Evolutionary conservation across 495 filamentous ascomycete species (phyloP).

Genomic region (Cryomyces minteri): DNA sequence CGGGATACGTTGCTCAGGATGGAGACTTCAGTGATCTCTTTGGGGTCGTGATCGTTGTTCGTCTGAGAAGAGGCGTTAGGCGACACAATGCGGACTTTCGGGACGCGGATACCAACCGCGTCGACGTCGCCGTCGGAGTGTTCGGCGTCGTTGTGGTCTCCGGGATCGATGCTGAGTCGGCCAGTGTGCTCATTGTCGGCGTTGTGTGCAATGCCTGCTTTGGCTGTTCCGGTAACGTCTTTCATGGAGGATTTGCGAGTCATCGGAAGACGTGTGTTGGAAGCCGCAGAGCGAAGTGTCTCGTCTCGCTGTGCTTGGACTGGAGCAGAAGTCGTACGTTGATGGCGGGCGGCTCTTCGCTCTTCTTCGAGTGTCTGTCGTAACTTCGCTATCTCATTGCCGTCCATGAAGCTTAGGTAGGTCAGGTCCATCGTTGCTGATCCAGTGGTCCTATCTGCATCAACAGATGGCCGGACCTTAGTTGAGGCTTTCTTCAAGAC

Average conservation of each 20-base stretch:
- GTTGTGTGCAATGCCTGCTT: neutral
- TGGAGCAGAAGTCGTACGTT: neutral
- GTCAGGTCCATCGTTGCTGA: constrained; percentile 8
- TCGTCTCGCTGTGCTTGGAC: neutral
- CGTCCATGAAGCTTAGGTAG: constrained; percentile 12
- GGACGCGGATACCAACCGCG: neutral
- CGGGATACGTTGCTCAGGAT: constrained; percentile 17
- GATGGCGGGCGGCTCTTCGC: constrained; percentile 1
- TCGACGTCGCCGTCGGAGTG: neutral
- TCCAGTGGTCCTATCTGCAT: neutral
- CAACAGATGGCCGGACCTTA: neutral
- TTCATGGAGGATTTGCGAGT: constrained; percentile 18
- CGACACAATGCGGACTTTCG: neutral
- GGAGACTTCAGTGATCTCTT: constrained; percentile 8
- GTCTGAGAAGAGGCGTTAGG: neutral
- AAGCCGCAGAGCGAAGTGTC: neutral
- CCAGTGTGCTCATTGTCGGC: constrained; percentile 8
- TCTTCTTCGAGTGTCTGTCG: constrained; percentile 19
- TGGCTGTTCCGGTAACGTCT: constrained; percentile 9
- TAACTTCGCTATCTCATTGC: constrained; percentile 12
- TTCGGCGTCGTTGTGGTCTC: constrained; percentile 1
- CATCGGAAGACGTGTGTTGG: neutral
- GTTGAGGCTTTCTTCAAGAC: constrained; percentile 1
- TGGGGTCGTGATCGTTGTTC: neutral
- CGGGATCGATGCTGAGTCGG: constrained; percentile 1